Evolutionary conservation across 176 grass and related monocot species (phyloP).

Genomic region (Dendrocalamus sinicus): DNA sequence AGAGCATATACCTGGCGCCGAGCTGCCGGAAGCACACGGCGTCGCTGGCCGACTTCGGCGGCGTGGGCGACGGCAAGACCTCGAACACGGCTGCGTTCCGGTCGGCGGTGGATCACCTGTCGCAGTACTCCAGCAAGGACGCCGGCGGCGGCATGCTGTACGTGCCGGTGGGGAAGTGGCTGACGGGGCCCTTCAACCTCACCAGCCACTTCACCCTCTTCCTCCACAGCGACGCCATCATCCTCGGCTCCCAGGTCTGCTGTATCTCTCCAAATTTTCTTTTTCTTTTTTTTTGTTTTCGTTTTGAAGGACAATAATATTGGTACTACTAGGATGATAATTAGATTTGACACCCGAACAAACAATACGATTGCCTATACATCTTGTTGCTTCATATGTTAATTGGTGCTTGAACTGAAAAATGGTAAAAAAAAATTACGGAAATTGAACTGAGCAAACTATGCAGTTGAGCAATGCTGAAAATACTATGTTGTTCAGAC

Average conservation of each 20-base stretch:
- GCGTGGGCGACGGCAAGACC: slow-evolving; percentile 74
- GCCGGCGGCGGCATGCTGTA: slow-evolving; percentile 76
- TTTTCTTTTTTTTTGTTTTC: background rate
- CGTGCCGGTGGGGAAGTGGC: slow-evolving; percentile 82
- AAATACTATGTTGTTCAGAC: background rate
- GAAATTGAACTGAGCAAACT: background rate
- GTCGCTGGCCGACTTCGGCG: slow-evolving; percentile 72
- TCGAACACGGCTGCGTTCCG: slow-evolving; percentile 88
- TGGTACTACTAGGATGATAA: background rate
- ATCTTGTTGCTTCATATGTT: background rate
- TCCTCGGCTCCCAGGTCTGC: slow-evolving; percentile 71
- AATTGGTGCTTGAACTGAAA: background rate
- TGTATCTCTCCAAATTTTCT: background rate
- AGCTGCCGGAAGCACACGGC: slow-evolving; percentile 73
- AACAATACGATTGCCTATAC: background rate
- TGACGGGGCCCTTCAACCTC: slow-evolving; percentile 93
- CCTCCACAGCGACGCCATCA: slow-evolving; percentile 69
- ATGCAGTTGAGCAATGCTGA: background rate
- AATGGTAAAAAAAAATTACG: background rate
- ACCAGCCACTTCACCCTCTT: slow-evolving; percentile 93
- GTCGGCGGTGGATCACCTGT: slow-evolving; percentile 73
- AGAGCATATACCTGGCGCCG: slow-evolving; percentile 66
- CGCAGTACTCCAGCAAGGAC: slow-evolving; percentile 59
- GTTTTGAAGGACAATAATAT: background rate
- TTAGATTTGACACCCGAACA: background rate